A percentile compares a stretch with the other conserved stretches of the same genome.
These are phyloP conservation scores for Tuctoria greenei DNA, from an alignment of 176 grass and related monocot genomes.

Conservation along the genomic window DNA sequence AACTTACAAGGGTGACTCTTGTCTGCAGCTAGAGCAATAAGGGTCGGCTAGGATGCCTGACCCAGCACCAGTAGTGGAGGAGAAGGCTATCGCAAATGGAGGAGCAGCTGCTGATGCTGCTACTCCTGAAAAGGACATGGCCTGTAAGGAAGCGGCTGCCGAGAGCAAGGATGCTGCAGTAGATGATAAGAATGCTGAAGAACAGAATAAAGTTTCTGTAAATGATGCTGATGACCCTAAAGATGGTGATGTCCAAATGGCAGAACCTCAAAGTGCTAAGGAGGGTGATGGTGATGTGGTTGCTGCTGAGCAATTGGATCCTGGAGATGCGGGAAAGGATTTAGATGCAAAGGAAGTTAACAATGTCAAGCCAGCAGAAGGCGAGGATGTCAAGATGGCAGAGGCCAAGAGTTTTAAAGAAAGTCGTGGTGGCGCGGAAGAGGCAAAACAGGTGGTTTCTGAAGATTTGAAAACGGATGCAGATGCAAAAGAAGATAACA, in stretches of 20 bases:
- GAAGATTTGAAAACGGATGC: conserved; percentile 33
- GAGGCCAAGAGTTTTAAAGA: conserved; percentile 30
- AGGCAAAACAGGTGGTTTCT: conserved; percentile 21
- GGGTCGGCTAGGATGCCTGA: conserved; percentile 27
- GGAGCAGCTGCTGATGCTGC: conserved; percentile 12
- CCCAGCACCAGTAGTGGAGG: conserved; percentile 40
- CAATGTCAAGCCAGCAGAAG: conserved; percentile 8
- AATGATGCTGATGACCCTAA: conserved; percentile 34
- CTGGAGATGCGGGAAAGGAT: conserved; percentile 31
- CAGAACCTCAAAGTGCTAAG: conserved; percentile 30
- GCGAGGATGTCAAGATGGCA: conserved; percentile 36
- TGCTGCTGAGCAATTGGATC: conserved; percentile 24
- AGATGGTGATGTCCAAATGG: conserved; percentile 42
- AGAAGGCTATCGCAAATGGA: conserved; percentile 43
- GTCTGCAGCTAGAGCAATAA: conserved; percentile 42
- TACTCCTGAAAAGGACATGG: conserved; percentile 27
- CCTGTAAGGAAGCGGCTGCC: conserved; percentile 33
- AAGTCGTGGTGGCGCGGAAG: conserved; percentile 5
- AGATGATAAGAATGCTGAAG: conserved; percentile 14
- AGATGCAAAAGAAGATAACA: conserved; percentile 21
- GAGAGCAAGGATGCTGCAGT: conserved; percentile 11
- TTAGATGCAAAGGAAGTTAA: conserved; percentile 21
- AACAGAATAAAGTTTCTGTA: conserved; percentile 34
- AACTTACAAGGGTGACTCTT: conserved; percentile 18
- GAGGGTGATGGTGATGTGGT: conserved; percentile 25